These are phyloP conservation scores for Jacaranda mimosifolia DNA, from an alignment of 257 asterid genomes.

Conservation along the genomic window DNA sequence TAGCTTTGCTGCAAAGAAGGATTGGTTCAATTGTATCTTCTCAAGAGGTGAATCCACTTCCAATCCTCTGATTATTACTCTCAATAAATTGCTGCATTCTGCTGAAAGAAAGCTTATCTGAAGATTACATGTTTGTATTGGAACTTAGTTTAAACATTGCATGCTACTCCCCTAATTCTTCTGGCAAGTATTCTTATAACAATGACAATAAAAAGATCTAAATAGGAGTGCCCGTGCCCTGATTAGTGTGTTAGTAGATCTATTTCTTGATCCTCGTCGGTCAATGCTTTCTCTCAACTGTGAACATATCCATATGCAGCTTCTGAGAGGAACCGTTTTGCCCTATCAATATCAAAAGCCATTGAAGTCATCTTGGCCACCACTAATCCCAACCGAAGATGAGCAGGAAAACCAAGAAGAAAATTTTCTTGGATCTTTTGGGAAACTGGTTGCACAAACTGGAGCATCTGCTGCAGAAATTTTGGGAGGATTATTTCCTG, in stretches of 20 bases:
- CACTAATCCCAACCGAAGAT: conserved; percentile 59
- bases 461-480: conserved; percentile 61
- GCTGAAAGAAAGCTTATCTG: not conserved
- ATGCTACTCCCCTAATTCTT: not conserved
- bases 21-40: conserved; percentile 59
- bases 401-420: conserved; percentile 69
- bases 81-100: not conserved
- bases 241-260: not conserved
- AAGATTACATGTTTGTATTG: not conserved
- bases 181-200: not conserved
- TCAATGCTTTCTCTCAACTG: too few relatives aligned
- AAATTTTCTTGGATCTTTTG: conserved; percentile 55
- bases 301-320: too few relatives aligned
- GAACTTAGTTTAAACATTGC: not conserved
- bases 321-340: conserved; percentile 23
- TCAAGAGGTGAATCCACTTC: conserved; percentile 53
- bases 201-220: too few relatives aligned
- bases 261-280: too few relatives aligned
- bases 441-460: conserved; percentile 52
- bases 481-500: conserved; percentile 56
- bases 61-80: not conserved
- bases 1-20: conserved; percentile 64
- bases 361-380: conserved; percentile 51
- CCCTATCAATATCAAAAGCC: conserved; percentile 48
- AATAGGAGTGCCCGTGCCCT: too few relatives aligned